Evolutionary conservation across 805 yeast species (phyloP).

Genomic region (Maudiozyma barnettii): DNA sequence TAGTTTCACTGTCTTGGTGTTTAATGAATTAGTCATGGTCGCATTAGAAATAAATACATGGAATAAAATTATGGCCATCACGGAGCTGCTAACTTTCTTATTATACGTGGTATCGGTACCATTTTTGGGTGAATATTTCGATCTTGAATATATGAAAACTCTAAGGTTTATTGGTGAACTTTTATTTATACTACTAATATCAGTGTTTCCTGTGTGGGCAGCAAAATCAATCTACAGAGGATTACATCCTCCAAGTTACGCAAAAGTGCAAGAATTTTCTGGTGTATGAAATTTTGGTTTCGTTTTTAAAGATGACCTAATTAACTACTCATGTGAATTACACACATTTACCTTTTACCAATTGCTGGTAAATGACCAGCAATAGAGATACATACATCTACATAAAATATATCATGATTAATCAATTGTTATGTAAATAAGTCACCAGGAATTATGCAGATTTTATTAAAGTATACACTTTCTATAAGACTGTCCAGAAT

Average conservation of each 20-base stretch:
- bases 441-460: no score
- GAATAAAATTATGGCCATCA: conserved; percentile 65
- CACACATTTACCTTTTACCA: no score
- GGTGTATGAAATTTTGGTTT: conserved; percentile 22
- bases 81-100: conserved; percentile 61
- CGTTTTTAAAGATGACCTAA: no score
- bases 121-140: conserved; percentile 77
- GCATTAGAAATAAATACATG: conserved; percentile 88
- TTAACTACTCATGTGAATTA: no score
- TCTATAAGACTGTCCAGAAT: no score
- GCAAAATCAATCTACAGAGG: conserved; percentile 64
- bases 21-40: conserved; percentile 89
- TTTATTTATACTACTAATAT: conserved; percentile 50
- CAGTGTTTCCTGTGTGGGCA: conserved; percentile 85
- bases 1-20: conserved; percentile 66
- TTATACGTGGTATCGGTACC: conserved; percentile 72
- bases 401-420: neutral
- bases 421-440: no score
- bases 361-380: no score
- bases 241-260: conserved; percentile 89
- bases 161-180: conserved; percentile 62
- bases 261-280: conserved; percentile 75
- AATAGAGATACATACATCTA: neutral
- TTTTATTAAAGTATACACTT: no score
- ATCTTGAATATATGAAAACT: conserved; percentile 50